Percentiles rank a stretch among this genome's conserved stretches.
These are phyloP conservation scores for Cajanus cajan DNA, from an alignment of 306 rosid species.

Conservation along the genomic window DNA sequence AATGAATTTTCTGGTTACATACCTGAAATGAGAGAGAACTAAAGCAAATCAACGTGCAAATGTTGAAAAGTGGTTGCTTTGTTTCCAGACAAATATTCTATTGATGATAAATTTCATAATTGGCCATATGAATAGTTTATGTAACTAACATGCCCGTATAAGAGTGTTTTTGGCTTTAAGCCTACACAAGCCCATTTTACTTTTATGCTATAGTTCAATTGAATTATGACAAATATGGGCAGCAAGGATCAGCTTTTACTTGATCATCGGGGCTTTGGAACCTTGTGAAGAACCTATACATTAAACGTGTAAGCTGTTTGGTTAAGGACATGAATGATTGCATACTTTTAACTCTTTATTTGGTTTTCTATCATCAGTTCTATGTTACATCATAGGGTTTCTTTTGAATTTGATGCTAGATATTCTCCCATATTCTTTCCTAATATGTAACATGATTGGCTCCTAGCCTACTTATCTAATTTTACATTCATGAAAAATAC, in stretches of 20 bases:
- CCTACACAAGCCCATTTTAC: background rate
- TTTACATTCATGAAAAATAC: constrained; percentile 9
- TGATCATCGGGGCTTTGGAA: background rate
- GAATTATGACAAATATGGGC: background rate
- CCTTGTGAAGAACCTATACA: background rate
- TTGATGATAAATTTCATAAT: constrained; percentile 11
- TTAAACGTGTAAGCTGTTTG: constrained; percentile 20
- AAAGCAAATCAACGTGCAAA: constrained; percentile 11
- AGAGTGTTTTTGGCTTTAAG: constrained; percentile 11
- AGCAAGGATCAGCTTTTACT: constrained; percentile 6
- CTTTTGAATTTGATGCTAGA: constrained; percentile 8
- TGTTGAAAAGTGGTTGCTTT: constrained; percentile 13
- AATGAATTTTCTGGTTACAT: background rate
- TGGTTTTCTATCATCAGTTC: constrained; percentile 10
- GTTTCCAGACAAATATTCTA: background rate
- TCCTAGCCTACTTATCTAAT: background rate
- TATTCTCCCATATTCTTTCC: constrained; percentile 9
- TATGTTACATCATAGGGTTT: background rate
- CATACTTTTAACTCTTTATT: background rate
- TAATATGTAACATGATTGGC: background rate
- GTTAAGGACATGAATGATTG: constrained; percentile 3
- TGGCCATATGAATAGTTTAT: constrained; percentile 4
- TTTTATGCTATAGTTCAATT: background rate
- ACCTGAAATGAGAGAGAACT: constrained; percentile 24
- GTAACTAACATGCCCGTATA: background rate